Percentiles rank a stretch among this genome's conserved stretches.
Evolutionary conservation across 1,139 yeast species (phyloP).

Genomic region (Debaryomycetaceae sp.): DNA sequence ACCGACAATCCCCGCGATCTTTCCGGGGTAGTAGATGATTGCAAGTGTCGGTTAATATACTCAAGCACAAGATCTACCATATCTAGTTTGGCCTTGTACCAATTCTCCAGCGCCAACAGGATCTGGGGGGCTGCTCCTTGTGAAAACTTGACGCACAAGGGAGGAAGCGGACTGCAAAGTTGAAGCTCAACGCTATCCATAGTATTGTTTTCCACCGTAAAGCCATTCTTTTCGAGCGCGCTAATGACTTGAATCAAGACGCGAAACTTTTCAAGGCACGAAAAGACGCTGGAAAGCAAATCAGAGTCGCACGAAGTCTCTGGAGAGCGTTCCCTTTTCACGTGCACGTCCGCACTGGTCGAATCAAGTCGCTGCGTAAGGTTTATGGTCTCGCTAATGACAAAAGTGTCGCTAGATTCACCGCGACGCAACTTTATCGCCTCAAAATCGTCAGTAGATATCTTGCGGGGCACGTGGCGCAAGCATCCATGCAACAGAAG

Average conservation of each 20-base stretch:
- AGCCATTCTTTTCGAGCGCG: slow-evolving; percentile 19
- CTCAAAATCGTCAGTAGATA: slow-evolving; percentile 7
- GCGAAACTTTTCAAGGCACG: slow-evolving; percentile 21
- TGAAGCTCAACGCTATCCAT: slow-evolving; percentile 19
- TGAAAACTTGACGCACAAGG: slow-evolving; percentile 16
- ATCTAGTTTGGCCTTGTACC: slow-evolving; percentile 5
- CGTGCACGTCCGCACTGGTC: too few species aligned
- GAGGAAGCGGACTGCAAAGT: slow-evolving; percentile 17
- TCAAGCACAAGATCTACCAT: slow-evolving; percentile 12
- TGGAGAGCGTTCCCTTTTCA: neutral
- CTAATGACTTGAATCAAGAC: slow-evolving; percentile 23
- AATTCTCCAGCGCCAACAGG: neutral
- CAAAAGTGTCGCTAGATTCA: slow-evolving; percentile 15
- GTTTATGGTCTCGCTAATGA: slow-evolving; percentile 17
- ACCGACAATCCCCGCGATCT: neutral
- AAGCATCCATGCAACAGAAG: slow-evolving; percentile 22
- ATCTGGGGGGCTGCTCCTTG: neutral
- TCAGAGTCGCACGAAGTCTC: neutral
- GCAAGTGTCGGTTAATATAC: slow-evolving; percentile 15
- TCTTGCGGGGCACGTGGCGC: slow-evolving; percentile 13
- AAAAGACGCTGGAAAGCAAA: slow-evolving; percentile 18
- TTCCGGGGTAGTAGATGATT: too few species aligned
- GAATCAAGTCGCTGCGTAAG: slow-evolving; percentile 13
- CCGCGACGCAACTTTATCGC: slow-evolving; percentile 13
- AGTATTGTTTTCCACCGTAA: slow-evolving; percentile 18